Evolutionary conservation across 495 filamentous ascomycete species (phyloP), one percentile per base, ranked within the genome.

Genomic region (Thermochaetoides thermophila): DNA sequence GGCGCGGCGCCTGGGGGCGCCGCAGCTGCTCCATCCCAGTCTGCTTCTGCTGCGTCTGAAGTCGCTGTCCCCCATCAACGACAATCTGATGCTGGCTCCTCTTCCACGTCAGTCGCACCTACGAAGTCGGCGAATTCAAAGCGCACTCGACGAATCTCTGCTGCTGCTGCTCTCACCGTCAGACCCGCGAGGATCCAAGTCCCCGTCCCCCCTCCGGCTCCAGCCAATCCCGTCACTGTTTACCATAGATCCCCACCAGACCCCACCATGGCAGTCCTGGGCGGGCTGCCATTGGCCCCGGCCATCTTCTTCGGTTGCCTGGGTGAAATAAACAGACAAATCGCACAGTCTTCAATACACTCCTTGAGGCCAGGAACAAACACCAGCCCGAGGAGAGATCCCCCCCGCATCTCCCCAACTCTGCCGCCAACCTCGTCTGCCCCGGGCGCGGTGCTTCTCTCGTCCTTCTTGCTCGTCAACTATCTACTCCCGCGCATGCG

Each of bases 361-460:
- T 48, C 45, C 23, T 52, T 47, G 43, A 39, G 44, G 37, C 37
- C 45, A 34, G 26, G 35, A 47, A 26, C 50, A 51, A 46, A 48
- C 29, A 43, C 24, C 19, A 31, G 26, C 35, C 12, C 37, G 33
- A 37, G 12, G 12, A 34, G 29, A 45, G 40, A 20, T 31, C 35
- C 43, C 37, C 42, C 45, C 40, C 39, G 6, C 17, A n/a, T n/a
- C n/a, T 31, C 14, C 35, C 41, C 38, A 17, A 55, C 50, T 44
- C 41, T 45, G 45, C 34, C 44, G 32, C 38, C 46, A 27, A 44
- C 40, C 14, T 34, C 42, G 32, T 30, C 44, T 22, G 23, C 36
- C 16, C 38, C 44, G 15, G 47, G 45, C 46, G 56, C 55, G 25
- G 38, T 44, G 45, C 45, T 54, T 42, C 49, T 59, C 26, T 45